Evolutionary conservation across 192 early-diverging fungal genomes (phyloP).

Genomic region (Linnemannia hyalina): DNA sequence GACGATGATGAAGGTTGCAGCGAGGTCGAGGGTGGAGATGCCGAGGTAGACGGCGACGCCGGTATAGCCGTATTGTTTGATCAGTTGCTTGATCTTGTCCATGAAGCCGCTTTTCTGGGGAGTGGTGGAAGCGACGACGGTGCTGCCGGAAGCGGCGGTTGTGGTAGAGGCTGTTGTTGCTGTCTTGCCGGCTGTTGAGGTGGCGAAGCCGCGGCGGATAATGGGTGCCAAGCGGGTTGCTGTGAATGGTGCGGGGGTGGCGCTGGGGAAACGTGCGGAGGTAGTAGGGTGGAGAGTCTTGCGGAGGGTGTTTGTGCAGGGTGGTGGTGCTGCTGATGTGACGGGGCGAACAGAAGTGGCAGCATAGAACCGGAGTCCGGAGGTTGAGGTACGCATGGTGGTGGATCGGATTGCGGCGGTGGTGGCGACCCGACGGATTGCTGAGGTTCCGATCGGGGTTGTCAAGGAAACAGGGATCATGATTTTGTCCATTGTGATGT

Average conservation of each 20-base stretch:
- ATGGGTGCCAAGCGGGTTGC: slow-evolving; percentile 21
- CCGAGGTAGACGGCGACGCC: slow-evolving; percentile 64
- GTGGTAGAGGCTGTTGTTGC: slow-evolving; percentile 8
- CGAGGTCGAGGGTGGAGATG: slow-evolving; percentile 62
- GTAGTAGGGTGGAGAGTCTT: slow-evolving; percentile 22
- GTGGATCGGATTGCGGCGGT: slow-evolving; percentile 23
- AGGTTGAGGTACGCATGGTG: neutral
- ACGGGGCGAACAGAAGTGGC: neutral
- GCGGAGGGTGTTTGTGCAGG: slow-evolving; percentile 38
- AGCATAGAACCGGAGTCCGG: slow-evolving; percentile 15
- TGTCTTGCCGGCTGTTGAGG: slow-evolving; percentile 2
- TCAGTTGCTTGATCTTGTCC: slow-evolving; percentile 60
- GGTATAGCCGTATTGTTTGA: slow-evolving; percentile 65
- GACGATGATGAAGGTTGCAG: slow-evolving; percentile 62
- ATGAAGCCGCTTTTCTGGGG: slow-evolving; percentile 29
- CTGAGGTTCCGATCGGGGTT: slow-evolving; percentile 1
- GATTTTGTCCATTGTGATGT: neutral
- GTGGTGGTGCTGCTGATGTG: neutral
- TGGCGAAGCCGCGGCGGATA: slow-evolving; percentile 41
- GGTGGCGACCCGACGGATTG: slow-evolving; percentile 11
- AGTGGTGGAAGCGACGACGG: neutral
- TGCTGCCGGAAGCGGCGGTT: neutral
- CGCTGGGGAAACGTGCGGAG: neutral
- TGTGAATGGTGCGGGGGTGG: neutral
- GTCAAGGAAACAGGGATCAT: slow-evolving; percentile 24